phyloP scores from a whole-genome alignment of 768 basidiomycete genomes.

The Lactarius indigo region DNA sequence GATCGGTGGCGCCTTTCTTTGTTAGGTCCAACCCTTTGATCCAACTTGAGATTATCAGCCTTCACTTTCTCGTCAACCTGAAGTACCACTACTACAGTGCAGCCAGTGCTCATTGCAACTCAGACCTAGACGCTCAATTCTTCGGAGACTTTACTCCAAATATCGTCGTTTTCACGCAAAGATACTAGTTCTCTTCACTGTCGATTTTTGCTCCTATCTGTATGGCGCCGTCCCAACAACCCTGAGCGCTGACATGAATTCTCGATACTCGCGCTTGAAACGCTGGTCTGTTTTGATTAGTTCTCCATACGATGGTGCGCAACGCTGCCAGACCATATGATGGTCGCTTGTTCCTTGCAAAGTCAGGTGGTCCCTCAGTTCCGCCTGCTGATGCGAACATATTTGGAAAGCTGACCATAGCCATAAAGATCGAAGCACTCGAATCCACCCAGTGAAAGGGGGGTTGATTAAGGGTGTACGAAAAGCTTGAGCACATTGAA shows the following conservation, averaged over 20 bases:
- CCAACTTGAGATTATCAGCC: neutral
- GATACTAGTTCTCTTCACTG: neutral
- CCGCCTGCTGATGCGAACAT: neutral
- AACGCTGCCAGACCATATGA: neutral
- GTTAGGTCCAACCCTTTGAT: neutral
- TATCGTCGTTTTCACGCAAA: too few species aligned
- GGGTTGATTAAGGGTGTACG: constrained; percentile 11
- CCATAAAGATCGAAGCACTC: neutral
- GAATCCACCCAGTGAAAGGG: neutral
- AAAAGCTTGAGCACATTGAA: constrained; percentile 15
- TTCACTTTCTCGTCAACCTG: too few species aligned
- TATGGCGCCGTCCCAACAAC: neutral
- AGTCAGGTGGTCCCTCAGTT: neutral
- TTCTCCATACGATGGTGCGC: neutral
- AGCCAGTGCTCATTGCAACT: too few species aligned
- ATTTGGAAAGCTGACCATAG: neutral
- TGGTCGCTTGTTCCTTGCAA: neutral
- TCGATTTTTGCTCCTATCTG: neutral
- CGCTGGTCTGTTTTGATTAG: neutral
- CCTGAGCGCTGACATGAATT: neutral
- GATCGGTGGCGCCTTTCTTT: neutral
- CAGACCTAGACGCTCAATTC: too few species aligned
- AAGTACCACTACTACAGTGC: too few species aligned
- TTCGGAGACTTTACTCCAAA: too few species aligned
- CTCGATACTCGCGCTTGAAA: neutral